phyloP scores from a whole-genome alignment of 139 green algal species.

The Coelastrella sp. region DNA sequence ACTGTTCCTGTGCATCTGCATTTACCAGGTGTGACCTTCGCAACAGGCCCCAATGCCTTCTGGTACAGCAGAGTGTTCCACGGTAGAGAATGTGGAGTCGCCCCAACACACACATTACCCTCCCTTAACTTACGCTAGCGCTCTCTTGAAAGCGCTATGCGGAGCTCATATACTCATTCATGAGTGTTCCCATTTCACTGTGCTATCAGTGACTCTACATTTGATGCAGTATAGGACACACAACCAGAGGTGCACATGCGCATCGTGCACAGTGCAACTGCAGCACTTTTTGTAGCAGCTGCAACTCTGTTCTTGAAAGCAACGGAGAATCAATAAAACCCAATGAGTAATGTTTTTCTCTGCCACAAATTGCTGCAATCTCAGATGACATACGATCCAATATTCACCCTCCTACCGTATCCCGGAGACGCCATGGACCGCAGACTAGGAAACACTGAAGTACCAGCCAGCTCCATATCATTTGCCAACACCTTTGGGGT shows the following conservation, averaged over 20 bases:
- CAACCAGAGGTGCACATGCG: too few species aligned
- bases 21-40: conserved; percentile 33
- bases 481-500: conserved; percentile 51
- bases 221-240: too few species aligned
- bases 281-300: too few species aligned
- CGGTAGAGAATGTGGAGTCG: neutral
- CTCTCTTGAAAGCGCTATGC: too few species aligned
- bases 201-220: too few species aligned
- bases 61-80: neutral
- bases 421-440: conserved; percentile 58
- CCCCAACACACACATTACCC: neutral
- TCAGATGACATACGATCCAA: conserved; percentile 48
- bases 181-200: too few species aligned
- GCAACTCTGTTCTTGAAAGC: too few species aligned
- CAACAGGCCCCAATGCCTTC: neutral
- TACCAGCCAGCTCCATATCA: conserved; percentile 54
- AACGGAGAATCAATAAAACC: neutral
- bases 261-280: too few species aligned
- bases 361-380: neutral
- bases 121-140: too few species aligned
- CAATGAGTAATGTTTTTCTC: neutral
- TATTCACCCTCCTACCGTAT: conserved; percentile 51
- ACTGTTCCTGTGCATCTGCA: conserved; percentile 61
- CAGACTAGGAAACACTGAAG: conserved; percentile 5
- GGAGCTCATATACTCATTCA: too few species aligned